Base-by-base conservation (phyloP, 75 land plant species). In the Chamaecyparis obtusa region DNA sequence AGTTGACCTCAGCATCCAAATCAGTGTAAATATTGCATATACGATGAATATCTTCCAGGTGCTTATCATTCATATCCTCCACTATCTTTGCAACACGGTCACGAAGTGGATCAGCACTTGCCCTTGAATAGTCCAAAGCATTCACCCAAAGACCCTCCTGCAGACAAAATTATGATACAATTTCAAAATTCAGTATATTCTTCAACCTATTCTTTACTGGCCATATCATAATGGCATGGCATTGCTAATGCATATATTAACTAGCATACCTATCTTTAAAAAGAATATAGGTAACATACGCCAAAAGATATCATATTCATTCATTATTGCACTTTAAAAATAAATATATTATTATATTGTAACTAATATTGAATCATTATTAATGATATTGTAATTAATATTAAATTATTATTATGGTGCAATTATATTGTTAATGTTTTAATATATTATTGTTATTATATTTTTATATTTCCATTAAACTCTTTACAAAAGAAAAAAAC, bases 71-170 rank as follows among this genome's bases (percentile, higher is more conserved):
- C 90, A 97, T 95, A 84, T 97, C 98, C 87, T 92, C 89, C 36
- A 95, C 95, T 79, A 97, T 91, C 76, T 89, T 92, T 57, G 90
- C 89, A 35, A 96, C 99, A 88, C 88, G 91, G 51, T 94, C 89
- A 80, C 97, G 86, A 74, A 97, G 92, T 7, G 99, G 98, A 88
- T 97, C 99, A 48, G 99, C 94, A 13, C 60, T 79, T 48, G 99
- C 96, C 81, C 41, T 91, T 87, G 79, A 85, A 86, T 97, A 97
- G 48, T 94, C 98, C 60, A 93, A 78, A 55, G 93, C 89, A 3
- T 92, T 86, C 24, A 97, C 92, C 98, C 94, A 96, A 17, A 91
- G 67, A 67, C 94, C 94, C 80, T 90, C 96, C 99, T 97, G 89
- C 48, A 90, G 57, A 30, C 60, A 11, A 56, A 39, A 54, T 75